phyloP scores from a whole-genome alignment of 2,329 filamentous ascomycete genomes.

The Trichoderma citrinoviride region DNA sequence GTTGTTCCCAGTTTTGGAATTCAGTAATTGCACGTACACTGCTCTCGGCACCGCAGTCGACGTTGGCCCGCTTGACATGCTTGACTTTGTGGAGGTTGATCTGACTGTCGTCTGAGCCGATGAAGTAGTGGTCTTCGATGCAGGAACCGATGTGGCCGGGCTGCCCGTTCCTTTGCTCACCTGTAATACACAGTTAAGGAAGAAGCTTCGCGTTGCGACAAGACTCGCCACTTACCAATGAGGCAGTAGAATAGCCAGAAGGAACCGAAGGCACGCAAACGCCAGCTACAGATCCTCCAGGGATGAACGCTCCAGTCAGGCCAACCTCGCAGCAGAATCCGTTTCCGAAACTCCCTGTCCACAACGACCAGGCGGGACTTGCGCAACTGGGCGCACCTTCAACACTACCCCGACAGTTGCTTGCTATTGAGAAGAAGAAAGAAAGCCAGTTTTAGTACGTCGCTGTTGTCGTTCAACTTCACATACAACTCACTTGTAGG shows the following conservation, averaged over 20 bases:
- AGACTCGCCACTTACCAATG: background rate
- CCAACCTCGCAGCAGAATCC: constrained; percentile 14
- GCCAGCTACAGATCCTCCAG: constrained; percentile 4
- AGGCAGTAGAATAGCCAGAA: constrained; percentile 7
- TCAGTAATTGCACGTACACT: background rate
- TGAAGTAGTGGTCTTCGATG: background rate
- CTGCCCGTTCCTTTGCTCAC: constrained; percentile 3
- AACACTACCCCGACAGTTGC: constrained; percentile 7
- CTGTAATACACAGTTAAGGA: background rate
- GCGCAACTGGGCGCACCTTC: constrained; percentile 11
- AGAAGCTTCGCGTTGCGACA: background rate
- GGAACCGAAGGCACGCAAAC: constrained; percentile 2
- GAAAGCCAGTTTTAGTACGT: background rate
- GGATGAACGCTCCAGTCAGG: constrained; percentile 1
- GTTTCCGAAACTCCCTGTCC: constrained; percentile 13
- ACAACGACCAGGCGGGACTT: constrained; percentile 5
- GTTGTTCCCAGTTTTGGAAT: no score
- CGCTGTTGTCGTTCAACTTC: no score
- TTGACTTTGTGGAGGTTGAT: constrained; percentile 11
- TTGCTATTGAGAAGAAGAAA: background rate
- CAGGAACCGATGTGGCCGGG: background rate
- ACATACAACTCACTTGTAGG: background rate
- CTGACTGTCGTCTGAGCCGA: background rate
- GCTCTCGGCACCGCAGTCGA: constrained; percentile 4
- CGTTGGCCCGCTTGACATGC: background rate